Conservation (phyloP, 768 basidiomycete species). For the Agaricus sinodeliciosus region DNA sequence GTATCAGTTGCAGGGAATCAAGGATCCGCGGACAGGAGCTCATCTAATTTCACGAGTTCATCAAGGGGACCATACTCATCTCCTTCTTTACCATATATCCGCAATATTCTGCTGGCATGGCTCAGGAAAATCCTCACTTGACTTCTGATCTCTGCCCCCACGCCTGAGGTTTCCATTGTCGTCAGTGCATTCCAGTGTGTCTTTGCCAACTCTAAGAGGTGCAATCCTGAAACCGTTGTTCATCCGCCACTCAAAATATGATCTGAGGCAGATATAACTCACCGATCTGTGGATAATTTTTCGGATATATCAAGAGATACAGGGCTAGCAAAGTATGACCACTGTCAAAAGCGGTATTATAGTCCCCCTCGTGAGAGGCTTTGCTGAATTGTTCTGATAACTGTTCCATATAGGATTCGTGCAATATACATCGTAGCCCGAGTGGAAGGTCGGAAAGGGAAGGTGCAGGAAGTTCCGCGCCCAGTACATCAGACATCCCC, state of each 20-base stretch:
- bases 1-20: not conserved
- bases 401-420: slow-evolving; percentile 50
- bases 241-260: not conserved
- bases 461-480: slow-evolving; percentile 22
- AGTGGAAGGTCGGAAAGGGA: slow-evolving; percentile 32
- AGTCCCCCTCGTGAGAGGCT: slow-evolving; percentile 62
- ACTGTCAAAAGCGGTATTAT: slow-evolving; percentile 40
- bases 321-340: slow-evolving; percentile 58
- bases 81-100: slow-evolving; percentile 53
- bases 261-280: slow-evolving; percentile 13
- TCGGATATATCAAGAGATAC: slow-evolving; percentile 66
- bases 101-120: slow-evolving; percentile 34
- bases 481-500: slow-evolving; percentile 20
- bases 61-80: slow-evolving; percentile 53
- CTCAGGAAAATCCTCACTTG: slow-evolving; percentile 30
- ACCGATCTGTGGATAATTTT: slow-evolving; percentile 82
- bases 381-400: slow-evolving; percentile 61
- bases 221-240: slow-evolving; percentile 49
- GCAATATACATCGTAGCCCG: slow-evolving; percentile 36
- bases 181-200: slow-evolving; percentile 65
- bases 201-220: slow-evolving; percentile 70
- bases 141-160: slow-evolving; percentile 17
- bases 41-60: slow-evolving; percentile 42
- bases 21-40: slow-evolving; percentile 24
- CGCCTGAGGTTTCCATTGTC: slow-evolving; percentile 18